These are phyloP conservation scores for thale cress (Arabidopsis thaliana) DNA, from an alignment of 345 rosid species.

Conservation along the genomic window TAIR10.1 NC_003070.9:20097001-20097500, in stretches of 20 bases:
- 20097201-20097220: no score
- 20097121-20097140: not conserved
- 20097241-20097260: no score
- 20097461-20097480: no score
- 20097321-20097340: not conserved
- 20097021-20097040: not conserved
- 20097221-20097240: not conserved
- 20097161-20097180: no score
- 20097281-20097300: not conserved
- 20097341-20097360: not conserved
- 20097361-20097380: not conserved
- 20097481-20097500: no score
- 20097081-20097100: not conserved
- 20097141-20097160: not conserved
- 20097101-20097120: not conserved
- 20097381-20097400: not conserved
- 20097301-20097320: not conserved
- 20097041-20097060: not conserved
- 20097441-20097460: no score
- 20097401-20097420: not conserved
- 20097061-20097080: not conserved
- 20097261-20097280: no score
- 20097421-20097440: no score
- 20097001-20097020: conserved; percentile 28
- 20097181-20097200: not conserved